Conservation (phyloP, 495 filamentous ascomycete genomes). For the Xylaria nigripes region DNA sequence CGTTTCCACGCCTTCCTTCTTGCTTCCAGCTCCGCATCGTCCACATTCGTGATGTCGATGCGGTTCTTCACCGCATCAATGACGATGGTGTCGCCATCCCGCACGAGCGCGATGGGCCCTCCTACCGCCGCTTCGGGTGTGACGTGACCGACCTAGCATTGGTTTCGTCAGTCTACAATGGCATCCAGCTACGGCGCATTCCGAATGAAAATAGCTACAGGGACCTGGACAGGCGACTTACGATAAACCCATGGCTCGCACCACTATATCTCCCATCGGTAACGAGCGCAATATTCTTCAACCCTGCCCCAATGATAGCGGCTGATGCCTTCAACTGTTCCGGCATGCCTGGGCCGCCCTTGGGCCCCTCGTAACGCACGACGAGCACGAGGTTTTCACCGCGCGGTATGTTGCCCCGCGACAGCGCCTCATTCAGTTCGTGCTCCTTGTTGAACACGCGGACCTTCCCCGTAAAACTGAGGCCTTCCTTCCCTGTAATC, state of each 20-base stretch:
- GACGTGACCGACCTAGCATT: slow-evolving; percentile 56
- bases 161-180: slow-evolving; percentile 18
- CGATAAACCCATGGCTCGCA: slow-evolving; percentile 91
- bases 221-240: slow-evolving; percentile 23
- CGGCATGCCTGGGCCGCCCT: slow-evolving; percentile 97
- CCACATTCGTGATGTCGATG: slow-evolving; percentile 54
- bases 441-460: slow-evolving; percentile 88
- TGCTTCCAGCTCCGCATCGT: slow-evolving; percentile 61
- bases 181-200: background rate
- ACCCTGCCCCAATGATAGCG: slow-evolving; percentile 83
- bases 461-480: slow-evolving; percentile 71
- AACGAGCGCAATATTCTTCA: slow-evolving; percentile 83
- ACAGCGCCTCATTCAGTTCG: slow-evolving; percentile 67
- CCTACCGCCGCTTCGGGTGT: slow-evolving; percentile 81
- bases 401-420: slow-evolving; percentile 55
- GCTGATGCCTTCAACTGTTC: slow-evolving; percentile 87
- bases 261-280: slow-evolving; percentile 91
- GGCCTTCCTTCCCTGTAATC: slow-evolving; percentile 94
- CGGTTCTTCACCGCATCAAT: slow-evolving; percentile 79
- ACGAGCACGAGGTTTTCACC: slow-evolving; percentile 81
- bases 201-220: background rate
- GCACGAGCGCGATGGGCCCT: slow-evolving; percentile 73
- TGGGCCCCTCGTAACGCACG: slow-evolving; percentile 92
- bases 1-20: slow-evolving; percentile 65
- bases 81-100: slow-evolving; percentile 74